Conservation (phyloP, 2,329 filamentous ascomycete genomes). For the Aspergillus fructus region DNA sequence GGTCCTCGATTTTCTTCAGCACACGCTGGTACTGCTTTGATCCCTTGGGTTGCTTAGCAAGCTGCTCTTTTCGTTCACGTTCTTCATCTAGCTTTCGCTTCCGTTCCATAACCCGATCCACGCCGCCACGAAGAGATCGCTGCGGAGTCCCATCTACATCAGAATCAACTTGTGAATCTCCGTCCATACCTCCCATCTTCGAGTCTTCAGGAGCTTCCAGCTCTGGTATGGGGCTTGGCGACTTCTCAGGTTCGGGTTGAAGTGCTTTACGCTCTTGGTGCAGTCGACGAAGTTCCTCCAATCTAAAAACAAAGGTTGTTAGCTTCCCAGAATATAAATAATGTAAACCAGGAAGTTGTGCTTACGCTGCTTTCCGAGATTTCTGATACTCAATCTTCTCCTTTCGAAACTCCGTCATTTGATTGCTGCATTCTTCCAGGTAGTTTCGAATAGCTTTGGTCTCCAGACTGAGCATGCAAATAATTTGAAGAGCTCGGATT, state of each 20-base stretch:
- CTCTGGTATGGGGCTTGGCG: conserved; percentile 44
- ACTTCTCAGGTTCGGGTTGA: conserved; percentile 47
- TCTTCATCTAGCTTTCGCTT: conserved; percentile 75
- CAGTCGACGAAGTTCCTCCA: conserved; percentile 47
- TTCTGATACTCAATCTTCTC: conserved; percentile 93
- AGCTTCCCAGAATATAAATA: neutral
- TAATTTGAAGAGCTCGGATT: conserved; percentile 75
- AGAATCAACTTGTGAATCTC: conserved; percentile 65
- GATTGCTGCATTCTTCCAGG: conserved; percentile 87
- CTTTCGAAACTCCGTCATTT: conserved; percentile 93
- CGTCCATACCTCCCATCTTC: conserved; percentile 52
- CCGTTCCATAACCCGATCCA: conserved; percentile 69
- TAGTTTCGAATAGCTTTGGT: conserved; percentile 84
- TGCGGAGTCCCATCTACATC: conserved; percentile 66
- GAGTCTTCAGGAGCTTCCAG: conserved; percentile 40
- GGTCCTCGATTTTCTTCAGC: conserved; percentile 83
- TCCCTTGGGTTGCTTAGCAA: conserved; percentile 70
- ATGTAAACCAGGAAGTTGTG: conserved; percentile 15
- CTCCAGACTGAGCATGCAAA: conserved; percentile 80
- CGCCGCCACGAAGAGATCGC: conserved; percentile 60
- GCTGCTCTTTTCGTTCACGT: conserved; percentile 65
- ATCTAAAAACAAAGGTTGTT: conserved; percentile 21
- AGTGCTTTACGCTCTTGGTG: conserved; percentile 50
- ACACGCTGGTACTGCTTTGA: conserved; percentile 87
- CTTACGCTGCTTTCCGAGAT: conserved; percentile 64